Evolutionary conservation across 306 rosid genomes (phyloP), one percentile per base, ranked within the genome.

Genomic region (Acmispon strigosus): DNA sequence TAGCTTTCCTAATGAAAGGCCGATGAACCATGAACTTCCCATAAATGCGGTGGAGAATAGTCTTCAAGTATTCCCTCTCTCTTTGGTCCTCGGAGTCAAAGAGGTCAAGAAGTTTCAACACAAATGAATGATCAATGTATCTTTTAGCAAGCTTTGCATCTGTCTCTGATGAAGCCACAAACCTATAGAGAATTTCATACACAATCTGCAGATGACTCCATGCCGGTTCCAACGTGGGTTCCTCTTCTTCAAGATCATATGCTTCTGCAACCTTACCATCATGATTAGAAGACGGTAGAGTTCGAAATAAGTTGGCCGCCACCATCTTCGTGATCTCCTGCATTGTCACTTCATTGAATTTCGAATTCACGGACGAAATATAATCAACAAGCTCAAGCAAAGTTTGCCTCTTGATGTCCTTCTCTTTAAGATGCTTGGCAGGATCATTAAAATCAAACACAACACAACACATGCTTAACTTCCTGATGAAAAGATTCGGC

Each of bases 301-400:
- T 74, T 41, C 90, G 83, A 80, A 85, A 85, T 47, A 85, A 48
- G 80, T 85, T 85, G 54, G 66, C 65, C 1, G 85, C 80, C 57
- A 78, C 83, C 90, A 85, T 85, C 84, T 75, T 80, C 3, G 82
- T 67, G 48, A 82, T 77, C 85, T 80, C 90, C 69, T 82, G 87
- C 85, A 85, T 80, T 39, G 79, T 53, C 47, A 75, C 69, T 72
- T 83, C 87, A 67, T 58, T 82, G 73, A 86, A 80, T 59, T 86
- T 86, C 4, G 84, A 77, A 74, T 47, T 80, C 27, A 80, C 78
- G 1, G 82, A 74, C 4, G 85, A 80, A 52, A 86, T 44, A 65
- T 82, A 83, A 72, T 86, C 90, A 66, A 83, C 90, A 57, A 86
- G 84, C 58, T 86, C 90, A 68, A 86, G 85, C 18, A 86, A 80